A percentile compares a stretch with the other conserved stretches of the same genome.
These are phyloP conservation scores for Erysimum pusillum DNA, from an alignment of 441 rosid species.

Conservation along the genomic window DNA sequence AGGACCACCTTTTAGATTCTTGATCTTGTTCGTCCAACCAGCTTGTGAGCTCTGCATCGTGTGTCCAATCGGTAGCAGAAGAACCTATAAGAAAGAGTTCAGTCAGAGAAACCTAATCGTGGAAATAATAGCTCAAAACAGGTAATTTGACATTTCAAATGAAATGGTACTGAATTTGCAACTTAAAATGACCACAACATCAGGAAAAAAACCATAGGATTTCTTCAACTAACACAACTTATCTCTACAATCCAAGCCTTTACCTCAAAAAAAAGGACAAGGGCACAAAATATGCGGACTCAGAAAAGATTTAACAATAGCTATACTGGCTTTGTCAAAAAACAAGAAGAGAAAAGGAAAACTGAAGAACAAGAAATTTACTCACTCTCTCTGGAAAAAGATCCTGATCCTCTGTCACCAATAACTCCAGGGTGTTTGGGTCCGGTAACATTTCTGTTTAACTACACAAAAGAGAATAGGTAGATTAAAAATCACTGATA, in stretches of 20 bases:
- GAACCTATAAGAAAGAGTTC: slow-evolving; percentile 68
- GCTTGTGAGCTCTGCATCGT: slow-evolving; percentile 72
- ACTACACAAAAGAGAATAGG: slow-evolving; percentile 53
- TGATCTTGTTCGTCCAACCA: slow-evolving; percentile 79
- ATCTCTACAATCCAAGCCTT: slow-evolving; percentile 11
- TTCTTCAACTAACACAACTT: slow-evolving; percentile 11
- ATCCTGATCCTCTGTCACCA: slow-evolving; percentile 96
- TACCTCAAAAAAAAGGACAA: not conserved
- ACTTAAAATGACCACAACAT: not conserved
- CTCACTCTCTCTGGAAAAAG: slow-evolving; percentile 99
- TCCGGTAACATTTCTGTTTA: slow-evolving; percentile 90
- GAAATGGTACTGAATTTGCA: not conserved
- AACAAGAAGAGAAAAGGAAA: not conserved
- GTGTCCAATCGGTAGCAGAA: slow-evolving; percentile 89
- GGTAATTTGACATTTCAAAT: not conserved
- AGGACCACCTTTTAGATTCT: slow-evolving; percentile 87
- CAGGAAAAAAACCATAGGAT: not conserved
- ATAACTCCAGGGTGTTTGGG: slow-evolving; percentile 97
- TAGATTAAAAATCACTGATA: slow-evolving; percentile 14
- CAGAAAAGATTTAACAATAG: not conserved
- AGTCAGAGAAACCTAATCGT: slow-evolving; percentile 19
- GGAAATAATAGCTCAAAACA: slow-evolving; percentile 22
- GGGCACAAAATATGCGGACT: not conserved
- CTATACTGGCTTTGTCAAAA: not conserved
- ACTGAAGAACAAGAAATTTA: not conserved